Conservation (phyloP, 768 basidiomycete species). For the Boletus rex-veris region DNA sequence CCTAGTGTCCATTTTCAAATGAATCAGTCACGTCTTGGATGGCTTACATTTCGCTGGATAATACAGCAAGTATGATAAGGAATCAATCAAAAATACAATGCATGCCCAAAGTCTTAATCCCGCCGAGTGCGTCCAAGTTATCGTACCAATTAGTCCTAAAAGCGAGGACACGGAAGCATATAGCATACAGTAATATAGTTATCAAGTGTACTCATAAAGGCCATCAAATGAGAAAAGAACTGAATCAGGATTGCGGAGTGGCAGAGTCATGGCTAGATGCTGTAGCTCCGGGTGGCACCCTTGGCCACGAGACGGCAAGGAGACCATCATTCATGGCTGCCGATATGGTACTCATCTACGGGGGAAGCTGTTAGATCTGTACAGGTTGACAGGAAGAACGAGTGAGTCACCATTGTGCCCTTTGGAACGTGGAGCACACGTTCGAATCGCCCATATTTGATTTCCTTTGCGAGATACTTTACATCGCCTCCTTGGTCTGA, state of each 20-base stretch:
- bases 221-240: not conserved
- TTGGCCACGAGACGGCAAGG: constrained; percentile 39
- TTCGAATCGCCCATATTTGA: constrained; percentile 39
- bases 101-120: not conserved
- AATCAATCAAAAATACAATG: not conserved
- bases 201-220: not conserved
- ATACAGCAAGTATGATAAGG: not conserved
- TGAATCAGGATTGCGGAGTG: not conserved
- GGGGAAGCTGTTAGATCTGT: not conserved
- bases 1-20: no score
- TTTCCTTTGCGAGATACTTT: constrained; percentile 34
- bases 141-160: constrained; percentile 8
- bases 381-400: constrained; percentile 2
- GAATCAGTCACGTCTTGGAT: not conserved
- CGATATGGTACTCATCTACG: constrained; percentile 36
- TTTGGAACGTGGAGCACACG: constrained; percentile 36
- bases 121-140: not conserved
- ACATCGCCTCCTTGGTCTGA: constrained; percentile 15
- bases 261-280: constrained; percentile 4
- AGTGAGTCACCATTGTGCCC: constrained; percentile 33
- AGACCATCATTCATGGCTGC: constrained; percentile 40
- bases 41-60: not conserved
- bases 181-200: constrained; percentile 7
- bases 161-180: not conserved
- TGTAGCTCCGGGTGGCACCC: constrained; percentile 18